Evolutionary conservation across 140 eudicot genomes (phyloP), one percentile per base, ranked within the genome.

Genomic region (Flaveria floridana): DNA sequence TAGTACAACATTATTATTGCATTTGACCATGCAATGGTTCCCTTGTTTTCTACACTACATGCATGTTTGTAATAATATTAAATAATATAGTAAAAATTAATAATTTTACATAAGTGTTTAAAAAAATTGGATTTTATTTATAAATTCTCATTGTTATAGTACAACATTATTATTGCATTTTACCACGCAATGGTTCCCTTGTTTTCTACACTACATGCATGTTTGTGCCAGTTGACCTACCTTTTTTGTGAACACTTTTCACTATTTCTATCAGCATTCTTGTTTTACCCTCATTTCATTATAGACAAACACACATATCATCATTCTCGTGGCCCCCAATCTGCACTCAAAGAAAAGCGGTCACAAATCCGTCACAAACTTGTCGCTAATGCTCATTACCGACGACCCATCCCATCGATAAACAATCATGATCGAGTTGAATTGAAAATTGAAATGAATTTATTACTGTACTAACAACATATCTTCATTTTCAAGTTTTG

Each of bases 171-270:
- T 26, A 74, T 74, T 28, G 64, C 72, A 74, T 62, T 74, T 74
- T 50, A 63, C 55, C 72, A 75, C 65, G 44, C 59, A 73, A 42
- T 42, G 70, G 16, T 73, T 53, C 8, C 80, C 77, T 77, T 57
- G 64, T 68, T 68, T 77, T 69, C 70, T 68, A 68, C 70, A 69
- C 23, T 68, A 26, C 55, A 78, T 69, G 37, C 70, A 68, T 69
- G 70, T 77, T 77, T 77, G 69, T 77, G 81, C 81, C 76, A 57
- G 67, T 37, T 67, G 55, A 51, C 46, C 18, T 76, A 47, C 76
- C 71, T 44, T 57, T 52, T 77, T 25, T 77, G 39, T 41, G 48
- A n/a, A 75, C 65, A 77, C 64, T 70, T 77, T 25, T 65, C 65
- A 65, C 42, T 53, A 66, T 55, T 65, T 69, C 48, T 58, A 46